Conservation (phyloP, 345 rosid genomes). For the Trapa bicornis region DNA sequence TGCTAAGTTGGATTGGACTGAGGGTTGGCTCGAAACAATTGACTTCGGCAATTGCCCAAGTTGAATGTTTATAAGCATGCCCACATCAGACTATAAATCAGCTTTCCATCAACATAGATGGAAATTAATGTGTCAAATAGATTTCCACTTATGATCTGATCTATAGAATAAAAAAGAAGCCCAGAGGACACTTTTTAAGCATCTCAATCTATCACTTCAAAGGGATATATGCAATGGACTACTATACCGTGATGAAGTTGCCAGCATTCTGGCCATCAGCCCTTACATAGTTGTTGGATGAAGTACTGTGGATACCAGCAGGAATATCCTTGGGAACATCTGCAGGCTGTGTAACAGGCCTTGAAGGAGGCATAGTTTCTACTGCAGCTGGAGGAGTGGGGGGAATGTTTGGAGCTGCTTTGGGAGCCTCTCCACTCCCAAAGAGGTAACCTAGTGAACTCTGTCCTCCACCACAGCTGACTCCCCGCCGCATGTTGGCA, state of each 20-base stretch:
- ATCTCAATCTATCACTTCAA: not conserved
- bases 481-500: conserved; percentile 62
- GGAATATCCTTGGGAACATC: conserved; percentile 44
- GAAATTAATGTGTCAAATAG: not conserved
- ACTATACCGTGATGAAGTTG: conserved; percentile 64
- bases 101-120: not conserved
- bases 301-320: conserved; percentile 48
- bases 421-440: conserved; percentile 65
- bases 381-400: conserved; percentile 22
- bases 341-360: conserved; percentile 12
- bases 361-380: conserved; percentile 21
- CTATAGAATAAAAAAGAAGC: not conserved
- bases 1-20: not conserved
- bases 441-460: conserved; percentile 79
- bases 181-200: too few relatives aligned
- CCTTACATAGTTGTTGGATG: conserved; percentile 55
- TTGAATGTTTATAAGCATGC: not conserved
- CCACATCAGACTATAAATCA: not conserved
- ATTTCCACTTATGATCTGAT: not conserved
- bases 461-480: conserved; percentile 76
- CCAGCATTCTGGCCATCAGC: conserved; percentile 81
- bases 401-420: conserved; percentile 26
- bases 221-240: not conserved
- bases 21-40: too few relatives aligned
- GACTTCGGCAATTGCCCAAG: not conserved